Evolutionary conservation across 2,329 filamentous ascomycete genomes (phyloP).

Genomic region (Metarhizium sp.): DNA sequence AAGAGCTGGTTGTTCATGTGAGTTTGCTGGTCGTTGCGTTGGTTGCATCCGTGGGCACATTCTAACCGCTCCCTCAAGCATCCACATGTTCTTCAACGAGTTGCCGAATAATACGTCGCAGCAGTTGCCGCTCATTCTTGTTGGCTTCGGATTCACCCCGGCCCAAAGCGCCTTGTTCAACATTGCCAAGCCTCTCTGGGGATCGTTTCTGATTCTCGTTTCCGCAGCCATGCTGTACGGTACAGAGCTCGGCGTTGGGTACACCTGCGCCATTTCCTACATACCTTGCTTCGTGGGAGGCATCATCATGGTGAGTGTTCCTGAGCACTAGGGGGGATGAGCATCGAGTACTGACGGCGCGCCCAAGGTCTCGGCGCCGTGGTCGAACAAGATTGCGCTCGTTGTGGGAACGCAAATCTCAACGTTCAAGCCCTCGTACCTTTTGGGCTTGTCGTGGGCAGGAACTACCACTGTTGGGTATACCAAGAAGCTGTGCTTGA

Average conservation of each 20-base stretch:
- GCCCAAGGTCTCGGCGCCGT: conserved; percentile 11
- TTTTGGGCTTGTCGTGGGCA: conserved; percentile 18
- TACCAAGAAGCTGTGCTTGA: conserved; percentile 14
- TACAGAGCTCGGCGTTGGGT: conserved; percentile 14
- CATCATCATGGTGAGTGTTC: conserved; percentile 10
- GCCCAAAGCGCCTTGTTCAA: conserved; percentile 16
- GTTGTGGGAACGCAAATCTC: conserved; percentile 19
- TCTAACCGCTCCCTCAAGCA: conserved; percentile 1
- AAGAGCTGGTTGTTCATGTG: conserved; percentile 15
- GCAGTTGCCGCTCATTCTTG: conserved; percentile 15
- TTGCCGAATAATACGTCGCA: conserved; percentile 17
- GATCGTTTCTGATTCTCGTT: conserved; percentile 11
- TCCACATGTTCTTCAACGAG: conserved; percentile 18
- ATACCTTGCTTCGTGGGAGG: conserved; percentile 15
- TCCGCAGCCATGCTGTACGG: conserved; percentile 13
- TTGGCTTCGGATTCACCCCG: conserved; percentile 14
- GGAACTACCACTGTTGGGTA: conserved; percentile 14
- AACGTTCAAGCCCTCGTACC: conserved; percentile 19
- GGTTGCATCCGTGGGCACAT: too few relatives aligned
- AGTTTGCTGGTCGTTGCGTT: not conserved
- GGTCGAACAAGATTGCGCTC: conserved; percentile 18
- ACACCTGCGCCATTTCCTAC: conserved; percentile 16
- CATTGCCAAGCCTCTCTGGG: conserved; percentile 14
- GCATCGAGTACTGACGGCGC: too few relatives aligned
- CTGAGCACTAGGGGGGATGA: not conserved